Evolutionary conservation across 78 protist genomes (phyloP), one percentile per base, ranked within the genome.

Genomic region (Trichosphaerium sp.): DNA sequence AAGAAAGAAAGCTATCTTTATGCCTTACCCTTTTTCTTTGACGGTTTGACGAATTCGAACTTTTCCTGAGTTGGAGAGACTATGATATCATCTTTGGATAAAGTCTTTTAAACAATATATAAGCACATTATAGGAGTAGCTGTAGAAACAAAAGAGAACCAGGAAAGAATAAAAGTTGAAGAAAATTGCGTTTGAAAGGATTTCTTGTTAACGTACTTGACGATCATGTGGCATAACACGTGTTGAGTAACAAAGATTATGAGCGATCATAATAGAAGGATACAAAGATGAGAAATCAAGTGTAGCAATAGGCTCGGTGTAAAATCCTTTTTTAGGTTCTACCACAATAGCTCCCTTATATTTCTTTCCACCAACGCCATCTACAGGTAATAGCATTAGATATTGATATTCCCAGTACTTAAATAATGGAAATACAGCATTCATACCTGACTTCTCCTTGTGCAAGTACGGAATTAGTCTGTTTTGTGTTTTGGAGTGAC

Each of bases 191-290:
- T 4, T 39, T 38, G 69, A 32, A 5, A 49, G 1, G 21, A 5
- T 32, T 49, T 3, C 28, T n/a, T n/a, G n/a, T 21, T 26, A 14
- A 83, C 37, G 38, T 37, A 66, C 35, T 32, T 55, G 12, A 34
- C 23, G 61, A 28, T 61, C 10, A 3, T 52, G 76, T 23, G 57
- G 56, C 29, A 49, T 25, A 31, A 93, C 21, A 7, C 92, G 82
- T 2, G 99, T 98, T 4, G 98, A 75, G 64, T 98, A 97, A 78
- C 99, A 97, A 31, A 97, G 85, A 71, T 98, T 98, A 74, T 97
- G 98, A 10, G 99, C 98, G 92, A 95, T 94, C 99, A 98, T 98
- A 71, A 98, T 98, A 8, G 99, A 94, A 25, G 99, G 99, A 77
- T 98, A 98, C 51, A 98, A 92, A 56, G 96, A 87, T 11, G 97